Evolutionary conservation across 2,329 filamentous ascomycete species (phyloP).

Genomic region (Alternaria burnsii): DNA sequence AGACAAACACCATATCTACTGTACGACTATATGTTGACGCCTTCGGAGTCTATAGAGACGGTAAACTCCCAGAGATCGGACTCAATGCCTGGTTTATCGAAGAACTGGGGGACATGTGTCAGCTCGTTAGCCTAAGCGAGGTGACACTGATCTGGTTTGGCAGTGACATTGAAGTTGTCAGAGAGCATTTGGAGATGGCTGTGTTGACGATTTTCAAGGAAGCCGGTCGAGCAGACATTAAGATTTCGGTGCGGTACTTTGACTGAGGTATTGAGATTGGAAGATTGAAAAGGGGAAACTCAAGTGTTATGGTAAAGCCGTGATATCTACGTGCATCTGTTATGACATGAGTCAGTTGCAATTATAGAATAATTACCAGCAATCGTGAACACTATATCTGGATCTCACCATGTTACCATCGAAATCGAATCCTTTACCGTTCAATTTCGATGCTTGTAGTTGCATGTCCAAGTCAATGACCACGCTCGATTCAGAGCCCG

Average conservation of each 20-base stretch:
- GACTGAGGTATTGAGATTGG: neutral
- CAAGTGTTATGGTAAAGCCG: neutral
- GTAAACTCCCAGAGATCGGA: conserved; percentile 3
- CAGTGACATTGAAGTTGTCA: neutral
- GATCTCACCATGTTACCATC: neutral
- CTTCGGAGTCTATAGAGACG: conserved; percentile 8
- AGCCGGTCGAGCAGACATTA: conserved; percentile 1
- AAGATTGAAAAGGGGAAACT: neutral
- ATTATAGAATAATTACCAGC: too few relatives aligned
- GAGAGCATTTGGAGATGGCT: neutral
- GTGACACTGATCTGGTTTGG: conserved; percentile 9
- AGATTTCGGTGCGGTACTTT: neutral
- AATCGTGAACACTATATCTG: accelerated
- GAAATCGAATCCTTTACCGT: neutral
- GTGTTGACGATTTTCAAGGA: conserved; percentile 1
- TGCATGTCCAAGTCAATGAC: neutral
- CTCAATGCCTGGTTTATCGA: conserved; percentile 5
- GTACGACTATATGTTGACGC: conserved; percentile 7
- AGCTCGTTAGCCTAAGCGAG: neutral
- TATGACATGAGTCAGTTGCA: neutral
- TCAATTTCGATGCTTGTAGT: neutral
- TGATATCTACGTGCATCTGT: neutral
- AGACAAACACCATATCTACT: neutral
- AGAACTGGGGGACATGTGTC: conserved; percentile 1
- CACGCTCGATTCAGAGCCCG: neutral